These are phyloP conservation scores for Albophoma yamanashiensis DNA, from an alignment of 2,329 filamentous ascomycete species.

Conservation along the genomic window DNA sequence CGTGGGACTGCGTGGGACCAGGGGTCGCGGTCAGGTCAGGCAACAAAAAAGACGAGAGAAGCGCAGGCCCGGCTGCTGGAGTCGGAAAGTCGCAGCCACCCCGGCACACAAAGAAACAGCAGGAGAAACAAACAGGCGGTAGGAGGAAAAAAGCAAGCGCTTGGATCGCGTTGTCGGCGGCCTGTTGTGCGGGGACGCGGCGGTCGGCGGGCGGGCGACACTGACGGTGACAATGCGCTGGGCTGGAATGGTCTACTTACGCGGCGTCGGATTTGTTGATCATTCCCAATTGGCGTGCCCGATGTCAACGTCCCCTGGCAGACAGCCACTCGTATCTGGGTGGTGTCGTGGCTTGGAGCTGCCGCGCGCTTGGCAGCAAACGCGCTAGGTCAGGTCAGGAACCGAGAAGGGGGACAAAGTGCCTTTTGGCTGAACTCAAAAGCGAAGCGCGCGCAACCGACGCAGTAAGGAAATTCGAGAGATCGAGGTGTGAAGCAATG, in stretches of 20 bases:
- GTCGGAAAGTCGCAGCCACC: background rate
- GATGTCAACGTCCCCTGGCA: background rate
- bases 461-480: background rate
- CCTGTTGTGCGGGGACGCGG: background rate
- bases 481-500: background rate
- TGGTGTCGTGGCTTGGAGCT: background rate
- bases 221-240: background rate
- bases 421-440: background rate
- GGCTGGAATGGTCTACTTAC: background rate
- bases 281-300: background rate
- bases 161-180: background rate
- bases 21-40: background rate
- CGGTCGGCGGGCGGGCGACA: background rate
- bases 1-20: background rate
- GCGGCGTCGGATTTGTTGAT: background rate
- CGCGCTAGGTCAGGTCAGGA: background rate
- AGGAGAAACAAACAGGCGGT: background rate
- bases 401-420: background rate
- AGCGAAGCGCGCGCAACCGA: background rate
- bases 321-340: background rate
- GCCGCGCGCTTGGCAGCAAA: background rate
- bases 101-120: background rate
- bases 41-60: background rate
- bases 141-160: background rate
- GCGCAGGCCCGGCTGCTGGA: background rate